These are phyloP conservation scores for Darksidea phi DNA, from an alignment of 495 filamentous ascomycete species.

Conservation along the genomic window DNA sequence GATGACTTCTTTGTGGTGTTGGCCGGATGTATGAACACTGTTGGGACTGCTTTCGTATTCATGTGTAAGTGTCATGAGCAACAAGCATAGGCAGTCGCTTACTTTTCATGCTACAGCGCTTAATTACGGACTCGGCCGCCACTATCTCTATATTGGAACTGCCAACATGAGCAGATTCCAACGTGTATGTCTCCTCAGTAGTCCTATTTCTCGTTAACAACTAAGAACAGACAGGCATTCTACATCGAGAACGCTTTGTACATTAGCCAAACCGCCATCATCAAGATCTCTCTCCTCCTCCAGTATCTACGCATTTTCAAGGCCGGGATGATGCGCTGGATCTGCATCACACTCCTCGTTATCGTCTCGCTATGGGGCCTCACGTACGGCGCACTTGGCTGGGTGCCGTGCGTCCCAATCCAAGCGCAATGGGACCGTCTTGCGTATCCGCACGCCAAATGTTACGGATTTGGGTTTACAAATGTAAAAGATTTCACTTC, in stretches of 20 bases:
- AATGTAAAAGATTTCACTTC: slow-evolving; percentile 2
- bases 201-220: not conserved
- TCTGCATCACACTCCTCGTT: slow-evolving; percentile 14
- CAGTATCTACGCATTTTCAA: slow-evolving; percentile 34
- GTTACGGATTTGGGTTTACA: slow-evolving; percentile 23
- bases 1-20: slow-evolving; percentile 25
- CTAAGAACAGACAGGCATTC: slow-evolving; percentile 6
- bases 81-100: not conserved
- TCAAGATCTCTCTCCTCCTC: slow-evolving; percentile 31
- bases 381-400: slow-evolving; percentile 21
- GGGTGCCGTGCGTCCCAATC: slow-evolving; percentile 24
- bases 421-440: slow-evolving; percentile 12
- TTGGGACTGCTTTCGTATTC: slow-evolving; percentile 3
- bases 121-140: slow-evolving; percentile 19
- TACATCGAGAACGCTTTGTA: slow-evolving; percentile 21
- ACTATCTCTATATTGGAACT: slow-evolving; percentile 8
- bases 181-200: slow-evolving; percentile 2
- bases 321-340: slow-evolving; percentile 19
- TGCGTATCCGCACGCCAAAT: not conserved
- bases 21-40: slow-evolving; percentile 10
- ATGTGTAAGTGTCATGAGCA: slow-evolving; percentile 1
- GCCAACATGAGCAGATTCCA: not conserved
- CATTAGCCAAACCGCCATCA: slow-evolving; percentile 15
- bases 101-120: slow-evolving; percentile 4
- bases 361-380: slow-evolving; percentile 25